A percentile compares a stretch with the other conserved stretches of the same genome.
Conservation (phyloP, 768 basidiomycete genomes). For the Chalciporus sphaerocephalus region DNA sequence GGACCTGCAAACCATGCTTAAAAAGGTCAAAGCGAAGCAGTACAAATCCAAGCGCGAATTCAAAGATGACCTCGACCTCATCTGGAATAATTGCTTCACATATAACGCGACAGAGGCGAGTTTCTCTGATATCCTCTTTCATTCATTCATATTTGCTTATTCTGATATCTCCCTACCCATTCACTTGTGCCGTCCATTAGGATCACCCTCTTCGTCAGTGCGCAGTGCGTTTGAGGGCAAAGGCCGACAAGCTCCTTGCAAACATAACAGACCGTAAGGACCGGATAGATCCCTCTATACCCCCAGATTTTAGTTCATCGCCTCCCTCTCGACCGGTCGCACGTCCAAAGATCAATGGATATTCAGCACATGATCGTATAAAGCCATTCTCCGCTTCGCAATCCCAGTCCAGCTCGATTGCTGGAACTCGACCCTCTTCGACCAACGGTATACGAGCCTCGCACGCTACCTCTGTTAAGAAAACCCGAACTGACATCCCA, state of each 20-base stretch:
- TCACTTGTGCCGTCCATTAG: constrained; percentile 35
- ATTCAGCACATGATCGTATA: constrained; percentile 23
- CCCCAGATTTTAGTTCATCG: constrained; percentile 39
- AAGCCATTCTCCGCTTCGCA: constrained; percentile 24
- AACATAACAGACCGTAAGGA: constrained; percentile 89
- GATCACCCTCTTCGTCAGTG: constrained; percentile 84
- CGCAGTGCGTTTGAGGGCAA: constrained; percentile 74
- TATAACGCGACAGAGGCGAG: constrained; percentile 90
- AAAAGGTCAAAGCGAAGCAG: constrained; percentile 85
- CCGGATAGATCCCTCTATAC: constrained; percentile 65
- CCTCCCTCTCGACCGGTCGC: constrained; percentile 25
- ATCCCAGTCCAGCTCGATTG: constrained; percentile 1
- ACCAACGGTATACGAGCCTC: constrained; percentile 18
- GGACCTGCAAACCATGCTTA: constrained; percentile 91
- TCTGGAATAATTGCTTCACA: constrained; percentile 92
- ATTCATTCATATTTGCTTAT: not conserved
- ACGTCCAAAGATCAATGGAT: constrained; percentile 45
- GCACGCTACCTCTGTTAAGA: constrained; percentile 10
- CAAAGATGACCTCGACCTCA: constrained; percentile 89
- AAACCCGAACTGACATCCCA: constrained; percentile 36
- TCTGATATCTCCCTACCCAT: constrained; percentile 1
- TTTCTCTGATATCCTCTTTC: constrained; percentile 11
- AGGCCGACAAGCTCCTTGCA: constrained; percentile 81
- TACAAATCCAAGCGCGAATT: constrained; percentile 96
- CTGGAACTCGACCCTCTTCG: constrained; percentile 9